These are phyloP conservation scores for Gynochthodes officinalis DNA, from an alignment of 257 asterid genomes.

Conservation along the genomic window DNA sequence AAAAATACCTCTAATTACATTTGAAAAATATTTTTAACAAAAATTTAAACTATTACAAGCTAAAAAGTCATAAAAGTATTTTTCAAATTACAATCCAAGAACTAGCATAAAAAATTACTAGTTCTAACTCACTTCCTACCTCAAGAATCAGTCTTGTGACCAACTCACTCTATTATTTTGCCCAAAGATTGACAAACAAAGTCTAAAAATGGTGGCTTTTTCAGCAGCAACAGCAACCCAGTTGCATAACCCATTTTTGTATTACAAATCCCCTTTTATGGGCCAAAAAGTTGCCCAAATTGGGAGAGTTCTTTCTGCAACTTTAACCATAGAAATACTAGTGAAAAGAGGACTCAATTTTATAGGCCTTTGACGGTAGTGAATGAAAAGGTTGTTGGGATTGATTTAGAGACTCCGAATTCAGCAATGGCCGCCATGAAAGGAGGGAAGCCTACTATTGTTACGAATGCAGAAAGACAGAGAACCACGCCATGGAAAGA, in stretches of 20 bases:
- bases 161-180: background rate
- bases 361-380: slow-evolving; percentile 47
- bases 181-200: background rate
- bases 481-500: slow-evolving; percentile 83
- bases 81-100: no score
- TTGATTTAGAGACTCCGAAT: slow-evolving; percentile 72
- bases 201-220: slow-evolving; percentile 40
- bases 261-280: slow-evolving; percentile 19
- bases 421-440: slow-evolving; percentile 88
- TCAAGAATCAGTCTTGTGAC: background rate
- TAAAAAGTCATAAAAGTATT: no score
- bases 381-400: slow-evolving; percentile 65
- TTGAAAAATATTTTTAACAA: no score
- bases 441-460: slow-evolving; percentile 73
- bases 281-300: slow-evolving; percentile 8
- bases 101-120: no score
- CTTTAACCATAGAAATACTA: background rate
- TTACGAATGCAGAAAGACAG: slow-evolving; percentile 70
- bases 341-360: slow-evolving; percentile 2
- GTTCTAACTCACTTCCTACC: background rate
- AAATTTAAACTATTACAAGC: no score
- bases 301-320: slow-evolving; percentile 11
- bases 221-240: slow-evolving; percentile 39
- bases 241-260: slow-evolving; percentile 44
- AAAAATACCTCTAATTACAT: no score